Conservation (phyloP, 768 basidiomycete species). For the Lactarius deliciosus region DNA sequence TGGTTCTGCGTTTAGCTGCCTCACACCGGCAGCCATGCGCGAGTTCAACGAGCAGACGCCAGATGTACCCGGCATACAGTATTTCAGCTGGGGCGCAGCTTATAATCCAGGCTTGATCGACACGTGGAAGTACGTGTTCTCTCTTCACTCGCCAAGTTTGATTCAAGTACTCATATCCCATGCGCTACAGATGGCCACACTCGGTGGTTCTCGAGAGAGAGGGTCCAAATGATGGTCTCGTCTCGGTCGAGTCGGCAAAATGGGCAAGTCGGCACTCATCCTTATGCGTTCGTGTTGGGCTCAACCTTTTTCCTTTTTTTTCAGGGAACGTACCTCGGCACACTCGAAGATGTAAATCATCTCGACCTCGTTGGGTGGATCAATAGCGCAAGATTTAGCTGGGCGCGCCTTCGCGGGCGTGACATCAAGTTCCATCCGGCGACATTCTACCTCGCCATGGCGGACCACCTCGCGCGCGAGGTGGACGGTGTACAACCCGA, state of each 20-base stretch:
- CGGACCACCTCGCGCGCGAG: conserved; percentile 71
- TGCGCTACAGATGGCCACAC: conserved; percentile 24
- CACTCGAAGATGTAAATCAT: conserved; percentile 86
- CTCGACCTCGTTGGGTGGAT: conserved; percentile 94
- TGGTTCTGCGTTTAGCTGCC: conserved; percentile 87
- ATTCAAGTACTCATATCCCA: conserved; percentile 2
- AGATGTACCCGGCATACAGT: conserved; percentile 73
- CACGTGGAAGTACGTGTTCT: conserved; percentile 65
- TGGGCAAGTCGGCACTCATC: conserved; percentile 55
- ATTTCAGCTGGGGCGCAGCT: conserved; percentile 94
- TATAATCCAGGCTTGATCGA: conserved; percentile 90
- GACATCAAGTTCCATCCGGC: conserved; percentile 91
- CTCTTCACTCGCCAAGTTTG: neutral
- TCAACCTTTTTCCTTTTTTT: neutral
- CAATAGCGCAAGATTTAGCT: conserved; percentile 83
- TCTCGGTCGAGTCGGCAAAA: conserved; percentile 84
- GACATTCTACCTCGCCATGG: conserved; percentile 86
- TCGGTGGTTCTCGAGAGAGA: conserved; percentile 75
- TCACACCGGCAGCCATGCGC: conserved; percentile 84
- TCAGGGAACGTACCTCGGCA: conserved; percentile 93
- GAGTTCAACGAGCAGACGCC: conserved; percentile 86
- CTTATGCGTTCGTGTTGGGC: conserved; percentile 18
- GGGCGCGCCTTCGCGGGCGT: conserved; percentile 84
- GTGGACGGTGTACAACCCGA: conserved; percentile 57
- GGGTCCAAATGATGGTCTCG: conserved; percentile 95